These are phyloP conservation scores for Candida pseudofarinosa DNA, from an alignment of 805 yeast species.

Conservation along the genomic window DNA sequence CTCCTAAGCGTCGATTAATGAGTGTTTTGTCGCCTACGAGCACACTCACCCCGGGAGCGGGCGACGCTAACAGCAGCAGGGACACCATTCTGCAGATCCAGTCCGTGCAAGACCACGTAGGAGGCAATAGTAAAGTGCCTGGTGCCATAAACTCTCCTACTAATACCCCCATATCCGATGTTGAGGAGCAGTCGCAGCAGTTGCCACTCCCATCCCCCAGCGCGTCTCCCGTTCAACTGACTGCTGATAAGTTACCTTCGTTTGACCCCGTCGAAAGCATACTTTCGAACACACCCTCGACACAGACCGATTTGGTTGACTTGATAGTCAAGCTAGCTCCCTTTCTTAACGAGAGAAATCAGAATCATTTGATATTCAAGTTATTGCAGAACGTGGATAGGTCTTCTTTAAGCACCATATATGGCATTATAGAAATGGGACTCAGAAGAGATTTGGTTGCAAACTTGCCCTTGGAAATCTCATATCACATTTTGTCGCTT, in stretches of 20 bases:
- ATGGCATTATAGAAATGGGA: slow-evolving; percentile 46
- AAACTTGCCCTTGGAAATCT: slow-evolving; percentile 70
- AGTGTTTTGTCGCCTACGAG: slow-evolving; percentile 13
- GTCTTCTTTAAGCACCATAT: slow-evolving; percentile 56
- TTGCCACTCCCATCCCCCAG: slow-evolving; percentile 69
- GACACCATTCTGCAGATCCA: slow-evolving; percentile 3
- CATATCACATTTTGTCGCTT: slow-evolving; percentile 58
- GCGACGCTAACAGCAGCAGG: slow-evolving; percentile 1
- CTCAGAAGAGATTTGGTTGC: slow-evolving; percentile 72
- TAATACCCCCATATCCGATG: slow-evolving; percentile 32
- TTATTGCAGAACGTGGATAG: slow-evolving; percentile 59
- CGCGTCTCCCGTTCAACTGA: slow-evolving; percentile 22
- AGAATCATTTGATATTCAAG: slow-evolving; percentile 47
- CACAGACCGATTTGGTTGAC: slow-evolving; percentile 38
- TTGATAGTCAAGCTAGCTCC: slow-evolving; percentile 30
- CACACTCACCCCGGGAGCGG: slow-evolving; percentile 3
- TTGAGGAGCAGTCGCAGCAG: slow-evolving; percentile 39
- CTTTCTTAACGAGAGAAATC: slow-evolving; percentile 42
- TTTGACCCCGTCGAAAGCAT: slow-evolving; percentile 14
- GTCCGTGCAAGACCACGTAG: slow-evolving; percentile 3
- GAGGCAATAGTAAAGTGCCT: slow-evolving; percentile 26
- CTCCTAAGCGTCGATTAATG: slow-evolving; percentile 36
- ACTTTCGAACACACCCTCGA: slow-evolving; percentile 21
- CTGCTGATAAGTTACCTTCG: slow-evolving; percentile 9
- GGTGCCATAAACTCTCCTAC: slow-evolving; percentile 24